phyloP scores from a whole-genome alignment of 1,284 basidiomycete species.

The Tetrapyrgos nigripes region DNA sequence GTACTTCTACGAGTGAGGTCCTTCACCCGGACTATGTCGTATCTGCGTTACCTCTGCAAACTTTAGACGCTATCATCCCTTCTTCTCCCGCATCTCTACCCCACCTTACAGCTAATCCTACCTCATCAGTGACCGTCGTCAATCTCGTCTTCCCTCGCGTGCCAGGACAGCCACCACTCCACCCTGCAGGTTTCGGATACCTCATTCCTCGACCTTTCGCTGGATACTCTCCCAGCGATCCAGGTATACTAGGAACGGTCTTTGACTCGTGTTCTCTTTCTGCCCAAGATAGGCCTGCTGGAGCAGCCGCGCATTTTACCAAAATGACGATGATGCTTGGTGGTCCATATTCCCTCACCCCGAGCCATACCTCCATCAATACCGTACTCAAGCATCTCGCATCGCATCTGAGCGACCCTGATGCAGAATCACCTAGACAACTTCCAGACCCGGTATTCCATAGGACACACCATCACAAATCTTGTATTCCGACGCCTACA shows the following conservation, averaged over 20 bases:
- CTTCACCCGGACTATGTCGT: conserved; percentile 62
- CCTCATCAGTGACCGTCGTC: conserved; percentile 73
- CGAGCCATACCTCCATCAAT: conserved; percentile 5
- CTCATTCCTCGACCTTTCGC: conserved; percentile 80
- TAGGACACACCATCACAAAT: conserved; percentile 60
- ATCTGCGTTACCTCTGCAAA: conserved; percentile 76
- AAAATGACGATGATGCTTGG: conserved; percentile 95
- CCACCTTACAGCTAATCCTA: conserved; percentile 60
- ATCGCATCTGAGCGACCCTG: conserved; percentile 32
- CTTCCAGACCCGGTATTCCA: conserved; percentile 68
- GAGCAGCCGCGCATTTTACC: conserved; percentile 40
- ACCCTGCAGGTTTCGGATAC: conserved; percentile 93
- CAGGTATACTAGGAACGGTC: conserved; percentile 80
- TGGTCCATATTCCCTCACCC: conserved; percentile 66
- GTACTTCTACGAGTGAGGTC: conserved; percentile 42
- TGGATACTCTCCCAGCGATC: conserved; percentile 48
- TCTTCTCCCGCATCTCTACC: conserved; percentile 43
- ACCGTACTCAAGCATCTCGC: conserved; percentile 35
- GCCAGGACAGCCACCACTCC: conserved; percentile 49
- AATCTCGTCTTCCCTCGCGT: conserved; percentile 75
- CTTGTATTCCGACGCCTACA: conserved; percentile 86
- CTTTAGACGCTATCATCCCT: conserved; percentile 60
- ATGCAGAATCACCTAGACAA: conserved; percentile 48
- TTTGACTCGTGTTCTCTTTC: conserved; percentile 84
- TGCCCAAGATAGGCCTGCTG: conserved; percentile 62